phyloP scores from a whole-genome alignment of 1,139 yeast species.

The Kodamaea arcana region DNA sequence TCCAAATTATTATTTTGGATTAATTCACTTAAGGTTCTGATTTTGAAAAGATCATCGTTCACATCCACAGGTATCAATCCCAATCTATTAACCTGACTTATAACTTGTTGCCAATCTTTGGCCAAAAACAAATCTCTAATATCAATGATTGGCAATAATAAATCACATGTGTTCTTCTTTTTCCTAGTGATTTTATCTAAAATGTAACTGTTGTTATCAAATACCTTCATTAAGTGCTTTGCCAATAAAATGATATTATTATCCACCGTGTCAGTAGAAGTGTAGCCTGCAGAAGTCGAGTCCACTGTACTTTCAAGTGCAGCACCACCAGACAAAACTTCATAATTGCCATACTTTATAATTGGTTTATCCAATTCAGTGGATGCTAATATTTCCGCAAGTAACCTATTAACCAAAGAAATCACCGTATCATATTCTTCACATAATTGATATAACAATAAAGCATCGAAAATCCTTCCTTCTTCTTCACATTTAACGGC shows the following conservation, averaged over 20 bases:
- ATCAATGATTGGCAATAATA: constrained; percentile 61
- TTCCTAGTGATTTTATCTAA: constrained; percentile 39
- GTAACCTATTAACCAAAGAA: constrained; percentile 63
- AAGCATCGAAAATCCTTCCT: constrained; percentile 84
- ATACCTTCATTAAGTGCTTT: constrained; percentile 50
- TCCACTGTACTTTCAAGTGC: no score
- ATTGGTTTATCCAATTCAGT: constrained; percentile 70
- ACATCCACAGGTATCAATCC: constrained; percentile 62
- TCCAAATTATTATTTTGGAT: constrained; percentile 49
- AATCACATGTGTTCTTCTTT: constrained; percentile 59
- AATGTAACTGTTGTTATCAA: constrained; percentile 50
- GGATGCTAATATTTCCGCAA: constrained; percentile 75
- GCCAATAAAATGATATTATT: constrained; percentile 55
- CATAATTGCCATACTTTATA: constrained; percentile 33
- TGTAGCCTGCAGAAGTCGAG: constrained; percentile 6
- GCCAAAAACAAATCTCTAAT: constrained; percentile 60
- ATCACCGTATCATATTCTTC: constrained; percentile 89
- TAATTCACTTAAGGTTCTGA: constrained; percentile 41
- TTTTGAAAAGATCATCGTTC: constrained; percentile 32
- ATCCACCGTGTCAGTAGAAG: constrained; percentile 34
- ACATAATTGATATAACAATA: constrained; percentile 79
- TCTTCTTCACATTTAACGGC: constrained; percentile 89
- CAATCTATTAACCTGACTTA: constrained; percentile 54
- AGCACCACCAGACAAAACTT: constrained; percentile 21
- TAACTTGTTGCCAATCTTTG: constrained; percentile 59